Percentiles rank a stretch among this genome's conserved stretches.
These are phyloP conservation scores for Scleroderma citrinum DNA, from an alignment of 768 basidiomycete species.

Conservation along the genomic window DNA sequence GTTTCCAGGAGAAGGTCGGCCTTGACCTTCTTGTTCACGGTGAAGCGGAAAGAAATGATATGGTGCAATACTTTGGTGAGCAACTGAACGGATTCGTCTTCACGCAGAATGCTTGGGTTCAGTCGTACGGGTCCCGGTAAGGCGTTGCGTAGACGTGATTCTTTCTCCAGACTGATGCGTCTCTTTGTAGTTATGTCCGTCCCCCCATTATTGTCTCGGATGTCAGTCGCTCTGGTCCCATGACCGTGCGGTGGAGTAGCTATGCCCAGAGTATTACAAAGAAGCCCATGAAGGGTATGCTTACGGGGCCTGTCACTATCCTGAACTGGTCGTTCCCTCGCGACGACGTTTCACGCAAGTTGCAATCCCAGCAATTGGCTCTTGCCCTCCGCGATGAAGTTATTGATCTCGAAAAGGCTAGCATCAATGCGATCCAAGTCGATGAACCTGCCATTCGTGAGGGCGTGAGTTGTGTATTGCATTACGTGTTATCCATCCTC, in stretches of 20 bases:
- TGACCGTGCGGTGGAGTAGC: conserved; percentile 95
- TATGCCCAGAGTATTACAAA: conserved; percentile 93
- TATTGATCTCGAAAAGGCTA: conserved; percentile 91
- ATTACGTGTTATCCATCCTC: conserved; percentile 4
- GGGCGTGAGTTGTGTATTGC: conserved; percentile 56
- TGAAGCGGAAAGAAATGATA: conserved; percentile 98
- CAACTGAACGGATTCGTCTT: conserved; percentile 93
- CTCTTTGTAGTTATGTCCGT: conserved; percentile 72
- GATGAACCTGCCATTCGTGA: conserved; percentile 99
- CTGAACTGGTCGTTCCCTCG: conserved; percentile 99
- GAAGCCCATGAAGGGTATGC: conserved; percentile 99
- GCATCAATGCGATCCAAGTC: conserved; percentile 97
- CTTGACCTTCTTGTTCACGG: conserved; percentile 98
- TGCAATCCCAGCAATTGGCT: conserved; percentile 97
- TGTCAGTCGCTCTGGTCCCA: conserved; percentile 85
- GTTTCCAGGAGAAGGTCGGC: conserved; percentile 95
- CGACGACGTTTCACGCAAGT: conserved; percentile 91
- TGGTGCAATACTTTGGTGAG: conserved; percentile 99
- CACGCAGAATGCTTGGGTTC: conserved; percentile 98
- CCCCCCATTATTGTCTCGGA: conserved; percentile 98
- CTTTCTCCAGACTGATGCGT: conserved; percentile 5
- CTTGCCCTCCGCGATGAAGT: conserved; percentile 98
- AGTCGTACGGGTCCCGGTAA: conserved; percentile 96
- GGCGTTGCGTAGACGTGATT: conserved; percentile 17
- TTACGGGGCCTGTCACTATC: conserved; percentile 96